Conservation (phyloP, 768 basidiomycete genomes). For the Kwoniella botswanensis region DNA sequence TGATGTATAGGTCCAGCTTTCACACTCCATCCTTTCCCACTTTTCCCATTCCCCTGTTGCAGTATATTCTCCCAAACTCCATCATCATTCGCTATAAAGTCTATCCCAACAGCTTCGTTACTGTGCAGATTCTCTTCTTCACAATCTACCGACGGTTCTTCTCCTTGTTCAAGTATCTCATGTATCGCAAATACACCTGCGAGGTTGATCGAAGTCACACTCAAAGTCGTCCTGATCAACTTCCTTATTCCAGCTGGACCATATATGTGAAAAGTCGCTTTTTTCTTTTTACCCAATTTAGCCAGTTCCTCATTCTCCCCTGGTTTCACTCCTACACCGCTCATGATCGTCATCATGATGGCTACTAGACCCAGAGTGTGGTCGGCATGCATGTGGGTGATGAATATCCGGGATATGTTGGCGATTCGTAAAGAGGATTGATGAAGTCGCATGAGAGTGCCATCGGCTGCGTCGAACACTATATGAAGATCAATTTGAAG, state of each 20-base stretch:
- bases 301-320: conserved; percentile 35
- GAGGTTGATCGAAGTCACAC: conserved; percentile 39
- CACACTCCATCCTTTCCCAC: conserved; percentile 50
- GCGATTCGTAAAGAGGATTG: conserved; percentile 49
- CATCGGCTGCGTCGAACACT: conserved; percentile 58
- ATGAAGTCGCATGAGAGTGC: conserved; percentile 47
- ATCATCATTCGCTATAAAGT: conserved; percentile 42
- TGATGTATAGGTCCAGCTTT: conserved; percentile 55
- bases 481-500: background rate
- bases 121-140: conserved; percentile 40
- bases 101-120: conserved; percentile 54
- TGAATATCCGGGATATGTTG: conserved; percentile 54
- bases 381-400: conserved; percentile 57
- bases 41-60: conserved; percentile 36
- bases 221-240: conserved; percentile 46
- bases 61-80: conserved; percentile 52
- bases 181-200: conserved; percentile 53
- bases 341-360: conserved; percentile 52
- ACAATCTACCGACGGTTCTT: conserved; percentile 31
- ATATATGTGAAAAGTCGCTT: conserved; percentile 51
- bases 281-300: conserved; percentile 38
- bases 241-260: conserved; percentile 50
- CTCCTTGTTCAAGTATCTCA: conserved; percentile 41
- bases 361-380: conserved; percentile 52
- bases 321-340: conserved; percentile 35